These are phyloP conservation scores for Tubosaeta sp. DNA, from an alignment of 768 basidiomycete genomes.

Conservation along the genomic window DNA sequence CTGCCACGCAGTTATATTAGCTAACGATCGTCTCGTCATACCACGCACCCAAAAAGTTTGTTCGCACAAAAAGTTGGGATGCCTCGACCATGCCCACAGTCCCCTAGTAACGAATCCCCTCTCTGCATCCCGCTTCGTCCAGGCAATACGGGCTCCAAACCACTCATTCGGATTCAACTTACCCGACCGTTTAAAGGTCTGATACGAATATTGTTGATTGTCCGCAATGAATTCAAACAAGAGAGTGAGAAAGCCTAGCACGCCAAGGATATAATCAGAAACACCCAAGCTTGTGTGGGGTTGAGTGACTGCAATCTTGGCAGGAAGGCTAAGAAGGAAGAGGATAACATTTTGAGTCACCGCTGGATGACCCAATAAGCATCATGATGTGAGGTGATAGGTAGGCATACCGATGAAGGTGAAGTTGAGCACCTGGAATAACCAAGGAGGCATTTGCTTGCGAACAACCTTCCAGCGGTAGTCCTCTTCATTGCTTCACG, in stretches of 20 bases:
- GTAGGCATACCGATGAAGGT: constrained; percentile 60
- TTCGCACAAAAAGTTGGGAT: constrained; percentile 93
- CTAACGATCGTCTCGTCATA: neutral
- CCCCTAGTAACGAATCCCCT: constrained; percentile 85
- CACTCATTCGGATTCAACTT: constrained; percentile 45
- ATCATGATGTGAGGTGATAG: neutral
- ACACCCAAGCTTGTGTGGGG: constrained; percentile 47
- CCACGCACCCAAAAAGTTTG: constrained; percentile 76
- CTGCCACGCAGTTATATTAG: constrained; percentile 31
- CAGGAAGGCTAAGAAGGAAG: constrained; percentile 61
- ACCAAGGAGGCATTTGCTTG: constrained; percentile 44
- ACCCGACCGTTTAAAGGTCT: constrained; percentile 63
- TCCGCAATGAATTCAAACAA: constrained; percentile 80
- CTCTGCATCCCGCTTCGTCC: constrained; percentile 62
- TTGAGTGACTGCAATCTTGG: constrained; percentile 50
- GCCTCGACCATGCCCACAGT: constrained; percentile 81
- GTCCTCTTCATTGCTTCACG: constrained; percentile 71
- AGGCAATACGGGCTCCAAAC: constrained; percentile 60
- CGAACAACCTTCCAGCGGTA: constrained; percentile 88
- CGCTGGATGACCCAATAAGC: constrained; percentile 35
- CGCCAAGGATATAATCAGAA: constrained; percentile 62
- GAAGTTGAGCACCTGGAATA: constrained; percentile 58
- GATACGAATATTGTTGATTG: constrained; percentile 87
- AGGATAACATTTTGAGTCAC: constrained; percentile 79
- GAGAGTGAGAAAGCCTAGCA: constrained; percentile 54